Evolutionary conservation across 805 yeast species (phyloP).

Genomic region (Cyberlindnera samutprakarnensis): DNA sequence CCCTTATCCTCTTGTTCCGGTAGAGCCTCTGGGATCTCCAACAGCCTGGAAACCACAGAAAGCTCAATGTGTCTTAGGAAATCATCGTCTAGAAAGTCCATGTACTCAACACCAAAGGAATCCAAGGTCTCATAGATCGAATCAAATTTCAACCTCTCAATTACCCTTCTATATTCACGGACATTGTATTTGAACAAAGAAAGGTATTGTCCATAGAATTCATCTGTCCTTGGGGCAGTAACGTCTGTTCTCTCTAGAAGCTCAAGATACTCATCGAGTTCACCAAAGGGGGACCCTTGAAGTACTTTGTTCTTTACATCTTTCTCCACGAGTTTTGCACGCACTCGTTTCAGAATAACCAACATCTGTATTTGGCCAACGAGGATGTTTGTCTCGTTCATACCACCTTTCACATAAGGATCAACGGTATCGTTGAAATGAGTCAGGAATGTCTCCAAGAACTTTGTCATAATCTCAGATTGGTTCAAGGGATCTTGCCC

Average conservation of each 20-base stretch:
- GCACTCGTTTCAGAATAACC: constrained; percentile 10
- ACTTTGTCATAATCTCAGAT: constrained; percentile 10
- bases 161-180: constrained; percentile 13
- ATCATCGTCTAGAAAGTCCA: constrained; percentile 5
- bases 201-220: constrained; percentile 22
- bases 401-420: constrained; percentile 18
- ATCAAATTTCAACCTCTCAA: constrained; percentile 13
- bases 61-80: constrained; percentile 24
- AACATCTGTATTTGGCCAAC: constrained; percentile 21
- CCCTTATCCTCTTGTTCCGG: not conserved
- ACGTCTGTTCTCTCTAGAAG: constrained; percentile 28
- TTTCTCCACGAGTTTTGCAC: constrained; percentile 5
- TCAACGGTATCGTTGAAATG: constrained; percentile 14
- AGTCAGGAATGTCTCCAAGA: constrained; percentile 14
- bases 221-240: constrained; percentile 16
- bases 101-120: constrained; percentile 12
- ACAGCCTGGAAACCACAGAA: constrained; percentile 50
- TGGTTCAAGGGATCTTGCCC: too few relatives aligned
- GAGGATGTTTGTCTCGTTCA: constrained; percentile 20
- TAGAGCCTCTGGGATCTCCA: constrained; percentile 50
- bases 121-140: constrained; percentile 16
- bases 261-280: constrained; percentile 25
- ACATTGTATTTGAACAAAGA: constrained; percentile 15
- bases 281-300: constrained; percentile 17
- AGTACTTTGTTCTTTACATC: constrained; percentile 4